Percentiles rank a stretch among this genome's conserved stretches.
phyloP scores from a whole-genome alignment of 495 filamentous ascomycete species.

The Bacidia rubella region DNA sequence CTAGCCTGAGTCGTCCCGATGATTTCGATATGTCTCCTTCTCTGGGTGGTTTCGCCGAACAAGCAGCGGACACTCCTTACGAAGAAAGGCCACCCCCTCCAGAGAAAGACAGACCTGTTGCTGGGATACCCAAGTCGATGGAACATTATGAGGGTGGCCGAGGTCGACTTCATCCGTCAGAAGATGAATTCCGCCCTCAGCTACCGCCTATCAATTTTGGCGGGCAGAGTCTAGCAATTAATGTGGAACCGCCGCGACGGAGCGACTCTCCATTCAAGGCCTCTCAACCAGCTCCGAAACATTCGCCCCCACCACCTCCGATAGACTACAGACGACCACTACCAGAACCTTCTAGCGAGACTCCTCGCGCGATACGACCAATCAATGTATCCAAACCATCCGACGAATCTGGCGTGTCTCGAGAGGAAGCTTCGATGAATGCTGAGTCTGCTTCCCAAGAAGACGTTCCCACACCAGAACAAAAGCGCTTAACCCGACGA shows the following conservation, averaged over 20 bases:
- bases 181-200: conserved; percentile 13
- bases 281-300: conserved; percentile 26
- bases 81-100: conserved; percentile 17
- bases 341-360: conserved; percentile 11
- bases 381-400: conserved; percentile 6
- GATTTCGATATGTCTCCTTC: conserved; percentile 41
- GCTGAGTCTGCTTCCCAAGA: conserved; percentile 21
- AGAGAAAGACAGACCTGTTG: conserved; percentile 18
- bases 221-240: conserved; percentile 26
- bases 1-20: conserved; percentile 34
- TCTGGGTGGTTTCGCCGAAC: conserved; percentile 35
- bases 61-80: conserved; percentile 30
- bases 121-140: background rate
- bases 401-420: conserved; percentile 29
- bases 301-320: conserved; percentile 28
- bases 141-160: conserved; percentile 2
- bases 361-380: conserved; percentile 1
- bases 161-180: background rate
- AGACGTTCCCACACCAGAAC: conserved; percentile 38
- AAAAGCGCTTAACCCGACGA: conserved; percentile 48
- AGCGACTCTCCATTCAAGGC: conserved; percentile 20
- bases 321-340: background rate
- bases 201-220: conserved; percentile 23
- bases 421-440: conserved; percentile 21
- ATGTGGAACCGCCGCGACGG: conserved; percentile 23